phyloP scores from a whole-genome alignment of 176 grass and related monocot species.

The Tillandsia fasciculata region DNA sequence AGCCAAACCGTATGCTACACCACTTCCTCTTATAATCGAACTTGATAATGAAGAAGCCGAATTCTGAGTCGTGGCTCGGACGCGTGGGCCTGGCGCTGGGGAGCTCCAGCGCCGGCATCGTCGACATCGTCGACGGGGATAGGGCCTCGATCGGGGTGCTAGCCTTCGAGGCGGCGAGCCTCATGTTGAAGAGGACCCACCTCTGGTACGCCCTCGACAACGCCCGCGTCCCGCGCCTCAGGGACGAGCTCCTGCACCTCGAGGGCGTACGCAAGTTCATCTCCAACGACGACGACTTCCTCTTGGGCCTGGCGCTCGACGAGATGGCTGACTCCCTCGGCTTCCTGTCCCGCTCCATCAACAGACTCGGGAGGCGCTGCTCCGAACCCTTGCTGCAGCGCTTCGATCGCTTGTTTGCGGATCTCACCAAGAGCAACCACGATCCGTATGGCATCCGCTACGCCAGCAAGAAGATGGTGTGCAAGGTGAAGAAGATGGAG shows the following conservation, averaged over 20 bases:
- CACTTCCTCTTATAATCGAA: background rate
- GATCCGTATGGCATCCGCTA: slow-evolving; percentile 48
- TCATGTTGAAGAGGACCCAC: slow-evolving; percentile 40
- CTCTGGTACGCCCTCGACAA: slow-evolving; percentile 61
- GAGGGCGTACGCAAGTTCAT: slow-evolving; percentile 65
- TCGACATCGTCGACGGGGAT: slow-evolving; percentile 5
- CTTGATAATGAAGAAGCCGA: slow-evolving; percentile 37
- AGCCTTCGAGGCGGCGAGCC: slow-evolving; percentile 49
- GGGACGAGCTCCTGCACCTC: slow-evolving; percentile 23
- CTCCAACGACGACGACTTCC: slow-evolving; percentile 39
- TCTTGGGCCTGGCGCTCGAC: slow-evolving; percentile 40
- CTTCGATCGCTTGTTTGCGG: slow-evolving; percentile 39
- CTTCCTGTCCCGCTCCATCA: slow-evolving; percentile 24
- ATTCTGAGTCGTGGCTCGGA: slow-evolving; percentile 24
- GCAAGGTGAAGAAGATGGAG: slow-evolving; percentile 79
- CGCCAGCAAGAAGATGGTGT: slow-evolving; percentile 54
- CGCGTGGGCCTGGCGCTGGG: slow-evolving; percentile 11
- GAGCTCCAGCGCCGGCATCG: background rate
- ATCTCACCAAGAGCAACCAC: slow-evolving; percentile 25
- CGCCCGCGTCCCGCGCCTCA: slow-evolving; percentile 24
- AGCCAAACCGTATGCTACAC: too few species aligned
- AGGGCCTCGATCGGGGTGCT: slow-evolving; percentile 36
- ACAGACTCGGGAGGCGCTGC: slow-evolving; percentile 30
- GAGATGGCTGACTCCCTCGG: slow-evolving; percentile 33
- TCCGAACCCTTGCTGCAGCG: slow-evolving; percentile 44